phyloP scores from a whole-genome alignment of 148 eudicot genomes.

The Rhododendron williamsianum region DNA sequence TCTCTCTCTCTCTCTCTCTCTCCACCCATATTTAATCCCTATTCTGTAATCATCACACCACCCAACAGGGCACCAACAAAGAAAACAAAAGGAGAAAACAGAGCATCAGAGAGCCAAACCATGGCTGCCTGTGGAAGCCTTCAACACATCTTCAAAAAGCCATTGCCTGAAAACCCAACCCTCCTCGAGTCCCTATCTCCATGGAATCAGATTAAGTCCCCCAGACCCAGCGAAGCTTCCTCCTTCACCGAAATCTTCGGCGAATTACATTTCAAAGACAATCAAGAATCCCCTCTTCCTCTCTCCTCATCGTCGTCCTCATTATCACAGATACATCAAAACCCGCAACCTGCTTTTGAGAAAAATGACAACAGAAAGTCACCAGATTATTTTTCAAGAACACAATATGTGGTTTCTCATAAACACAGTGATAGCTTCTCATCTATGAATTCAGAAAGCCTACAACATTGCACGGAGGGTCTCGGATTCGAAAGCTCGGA shows the following conservation, averaged over 20 bases:
- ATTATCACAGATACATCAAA: not conserved
- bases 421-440: constrained; percentile 51
- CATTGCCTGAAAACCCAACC: constrained; percentile 23
- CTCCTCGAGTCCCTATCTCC: constrained; percentile 45
- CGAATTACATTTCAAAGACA: constrained; percentile 53
- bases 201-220: constrained; percentile 38
- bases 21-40: not conserved
- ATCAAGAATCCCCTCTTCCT: constrained; percentile 11
- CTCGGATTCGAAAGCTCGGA: constrained; percentile 83
- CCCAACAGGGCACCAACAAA: not conserved
- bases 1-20: constrained; percentile 1
- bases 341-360: not conserved
- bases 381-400: constrained; percentile 3
- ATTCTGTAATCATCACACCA: not conserved
- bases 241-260: constrained; percentile 57
- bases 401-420: constrained; percentile 26
- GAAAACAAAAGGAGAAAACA: not conserved
- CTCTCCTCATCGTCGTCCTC: not conserved
- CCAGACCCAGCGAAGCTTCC: constrained; percentile 35
- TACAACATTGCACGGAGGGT: constrained; percentile 79
- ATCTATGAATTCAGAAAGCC: constrained; percentile 55
- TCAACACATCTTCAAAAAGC: constrained; percentile 60
- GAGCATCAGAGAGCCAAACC: constrained; percentile 4
- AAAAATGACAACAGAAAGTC: not conserved
- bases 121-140: constrained; percentile 77